Evolutionary conservation across 176 grass and related monocot species (phyloP).

Genomic region (Carex myosuroides): DNA sequence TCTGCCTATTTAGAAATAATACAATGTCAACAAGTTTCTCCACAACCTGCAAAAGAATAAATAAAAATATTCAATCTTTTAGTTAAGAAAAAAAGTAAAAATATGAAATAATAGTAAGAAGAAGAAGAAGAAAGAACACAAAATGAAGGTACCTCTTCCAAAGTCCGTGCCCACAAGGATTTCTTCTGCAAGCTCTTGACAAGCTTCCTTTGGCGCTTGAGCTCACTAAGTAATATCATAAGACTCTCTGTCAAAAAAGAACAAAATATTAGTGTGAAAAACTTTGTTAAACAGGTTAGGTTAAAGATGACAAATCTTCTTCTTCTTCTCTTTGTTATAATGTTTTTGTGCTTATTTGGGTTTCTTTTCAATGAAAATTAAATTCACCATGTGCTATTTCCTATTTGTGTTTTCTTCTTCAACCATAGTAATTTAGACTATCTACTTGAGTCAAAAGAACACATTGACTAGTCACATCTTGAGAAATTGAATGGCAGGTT

Average conservation of each 20-base stretch:
- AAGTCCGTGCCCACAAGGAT: constrained; percentile 79
- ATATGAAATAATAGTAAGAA: neutral
- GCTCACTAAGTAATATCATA: constrained; percentile 84
- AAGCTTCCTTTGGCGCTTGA: constrained; percentile 86
- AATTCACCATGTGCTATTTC: neutral
- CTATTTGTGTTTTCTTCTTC: neutral
- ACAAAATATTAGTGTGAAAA: constrained; percentile 9
- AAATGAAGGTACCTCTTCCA: constrained; percentile 59
- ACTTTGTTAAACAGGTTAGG: neutral
- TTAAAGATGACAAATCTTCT: neutral
- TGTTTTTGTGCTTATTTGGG: neutral
- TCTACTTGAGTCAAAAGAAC: neutral
- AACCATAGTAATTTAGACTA: neutral
- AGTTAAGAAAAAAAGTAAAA: neutral
- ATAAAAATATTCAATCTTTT: neutral
- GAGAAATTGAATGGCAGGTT: neutral
- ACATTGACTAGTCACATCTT: constrained; percentile 1
- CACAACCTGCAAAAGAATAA: constrained; percentile 54
- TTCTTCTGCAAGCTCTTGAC: constrained; percentile 97
- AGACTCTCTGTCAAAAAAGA: constrained; percentile 47
- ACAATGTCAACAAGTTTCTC: constrained; percentile 95
- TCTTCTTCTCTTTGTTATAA: neutral
- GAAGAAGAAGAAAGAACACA: neutral
- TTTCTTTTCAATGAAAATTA: neutral
- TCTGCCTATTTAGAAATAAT: constrained; percentile 65